A percentile compares a stretch with the other conserved stretches of the same genome.
These are phyloP conservation scores for Tricholoma flavovirens DNA, from an alignment of 768 basidiomycete genomes.

Conservation along the genomic window DNA sequence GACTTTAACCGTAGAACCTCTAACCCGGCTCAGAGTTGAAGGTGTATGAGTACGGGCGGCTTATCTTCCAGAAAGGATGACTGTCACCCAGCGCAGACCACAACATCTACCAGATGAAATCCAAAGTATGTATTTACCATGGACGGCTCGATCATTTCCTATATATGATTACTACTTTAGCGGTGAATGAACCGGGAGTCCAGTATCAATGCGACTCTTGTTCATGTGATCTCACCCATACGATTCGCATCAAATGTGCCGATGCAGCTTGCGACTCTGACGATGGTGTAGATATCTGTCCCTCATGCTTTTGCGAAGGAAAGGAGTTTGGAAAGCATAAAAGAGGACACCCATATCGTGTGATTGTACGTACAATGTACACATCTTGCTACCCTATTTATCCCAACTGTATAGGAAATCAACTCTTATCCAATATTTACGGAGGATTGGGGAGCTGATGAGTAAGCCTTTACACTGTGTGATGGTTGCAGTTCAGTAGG, in stretches of 20 bases:
- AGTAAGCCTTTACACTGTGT: conserved; percentile 45
- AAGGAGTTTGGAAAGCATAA: conserved; percentile 86
- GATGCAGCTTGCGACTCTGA: conserved; percentile 60
- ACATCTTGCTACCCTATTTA: background rate
- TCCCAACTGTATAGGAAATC: conserved; percentile 57
- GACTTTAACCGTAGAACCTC: background rate
- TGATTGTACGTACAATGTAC: conserved; percentile 57
- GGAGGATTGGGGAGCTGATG: conserved; percentile 96
- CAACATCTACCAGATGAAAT: conserved; percentile 62
- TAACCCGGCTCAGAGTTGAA: background rate
- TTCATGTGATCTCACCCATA: conserved; percentile 85
- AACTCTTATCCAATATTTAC: conserved; percentile 96
- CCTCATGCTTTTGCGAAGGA: conserved; percentile 86
- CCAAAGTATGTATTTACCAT: conserved; percentile 39
- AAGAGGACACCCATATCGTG: conserved; percentile 82
- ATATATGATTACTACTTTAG: conserved; percentile 25
- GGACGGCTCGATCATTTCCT: background rate
- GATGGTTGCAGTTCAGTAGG: background rate
- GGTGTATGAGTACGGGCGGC: background rate
- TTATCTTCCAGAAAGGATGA: conserved; percentile 33
- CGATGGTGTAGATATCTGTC: conserved; percentile 89
- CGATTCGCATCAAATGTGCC: conserved; percentile 95
- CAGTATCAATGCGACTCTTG: conserved; percentile 85
- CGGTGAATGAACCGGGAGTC: conserved; percentile 75
- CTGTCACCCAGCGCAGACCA: conserved; percentile 62